Conservation (phyloP, 768 basidiomycete genomes). For the Fibroporia radiculosa region DNA sequence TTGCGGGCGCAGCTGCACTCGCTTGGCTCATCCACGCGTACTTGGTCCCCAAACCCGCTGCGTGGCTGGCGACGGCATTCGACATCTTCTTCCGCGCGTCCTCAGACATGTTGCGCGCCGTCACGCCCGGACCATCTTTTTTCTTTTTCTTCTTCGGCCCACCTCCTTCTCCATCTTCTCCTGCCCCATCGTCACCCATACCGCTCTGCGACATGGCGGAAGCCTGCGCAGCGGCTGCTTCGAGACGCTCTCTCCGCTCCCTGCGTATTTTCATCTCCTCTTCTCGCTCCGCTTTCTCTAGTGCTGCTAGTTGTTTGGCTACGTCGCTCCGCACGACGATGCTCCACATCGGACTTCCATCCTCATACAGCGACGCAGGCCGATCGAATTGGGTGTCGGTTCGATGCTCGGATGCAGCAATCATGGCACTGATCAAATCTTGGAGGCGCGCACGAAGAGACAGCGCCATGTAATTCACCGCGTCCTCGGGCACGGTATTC, state of each 20-base stretch:
- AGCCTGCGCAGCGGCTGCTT: conserved; percentile 63
- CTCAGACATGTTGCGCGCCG: conserved; percentile 85
- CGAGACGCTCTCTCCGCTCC: conserved; percentile 72
- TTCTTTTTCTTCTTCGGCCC: conserved; percentile 69
- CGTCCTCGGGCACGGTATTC: conserved; percentile 58
- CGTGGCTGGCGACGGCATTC: conserved; percentile 82
- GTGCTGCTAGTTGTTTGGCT: conserved; percentile 63
- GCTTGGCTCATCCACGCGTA: conserved; percentile 87
- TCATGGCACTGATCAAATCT: conserved; percentile 60
- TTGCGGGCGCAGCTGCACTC: conserved; percentile 35
- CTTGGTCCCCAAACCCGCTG: conserved; percentile 69
- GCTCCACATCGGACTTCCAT: conserved; percentile 76
- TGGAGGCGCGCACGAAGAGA: conserved; percentile 71
- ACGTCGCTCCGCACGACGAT: conserved; percentile 72
- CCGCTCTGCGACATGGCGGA: conserved; percentile 50
- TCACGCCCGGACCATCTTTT: conserved; percentile 77
- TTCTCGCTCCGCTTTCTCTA: conserved; percentile 77
- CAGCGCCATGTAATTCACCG: conserved; percentile 71
- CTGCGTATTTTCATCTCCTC: conserved; percentile 71
- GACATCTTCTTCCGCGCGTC: conserved; percentile 90
- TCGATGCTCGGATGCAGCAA: conserved; percentile 60
- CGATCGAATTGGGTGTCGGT: conserved; percentile 64
- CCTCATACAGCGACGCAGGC: conserved; percentile 51
- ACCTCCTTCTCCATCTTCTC: conserved; percentile 39
- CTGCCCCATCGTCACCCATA: conserved; percentile 23